A percentile compares a stretch with the other conserved stretches of the same genome.
phyloP scores from a whole-genome alignment of 139 green algal genomes.

The Chlorella sorokiniana region DNA sequence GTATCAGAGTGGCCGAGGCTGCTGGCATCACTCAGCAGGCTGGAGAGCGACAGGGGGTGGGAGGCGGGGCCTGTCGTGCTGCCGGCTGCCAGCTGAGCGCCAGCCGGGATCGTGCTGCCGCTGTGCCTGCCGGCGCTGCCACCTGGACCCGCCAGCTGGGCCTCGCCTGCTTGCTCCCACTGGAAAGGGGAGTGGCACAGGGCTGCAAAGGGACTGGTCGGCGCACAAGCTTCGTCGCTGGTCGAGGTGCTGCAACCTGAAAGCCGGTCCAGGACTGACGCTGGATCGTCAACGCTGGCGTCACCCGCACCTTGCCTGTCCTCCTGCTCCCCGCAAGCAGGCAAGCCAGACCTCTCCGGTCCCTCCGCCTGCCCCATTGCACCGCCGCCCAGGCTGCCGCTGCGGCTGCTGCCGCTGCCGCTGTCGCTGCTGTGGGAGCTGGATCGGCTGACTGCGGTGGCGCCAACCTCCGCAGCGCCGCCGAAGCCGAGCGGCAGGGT shows the following conservation, averaged over 20 bases:
- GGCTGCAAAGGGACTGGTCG: background rate
- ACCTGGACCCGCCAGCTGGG: no score
- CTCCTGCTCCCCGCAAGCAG: background rate
- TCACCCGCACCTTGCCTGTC: background rate
- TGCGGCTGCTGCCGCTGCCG: background rate
- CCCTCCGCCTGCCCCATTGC: no score
- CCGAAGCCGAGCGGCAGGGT: background rate
- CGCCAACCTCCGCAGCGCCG: no score
- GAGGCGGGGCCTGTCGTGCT: background rate
- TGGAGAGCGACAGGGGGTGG: background rate
- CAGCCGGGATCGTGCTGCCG: no score
- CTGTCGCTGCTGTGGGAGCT: no score
- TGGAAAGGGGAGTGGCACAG: background rate
- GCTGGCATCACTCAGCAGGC: slow-evolving; percentile 12
- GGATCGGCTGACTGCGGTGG: no score
- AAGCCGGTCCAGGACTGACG: background rate
- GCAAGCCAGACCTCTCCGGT: no score
- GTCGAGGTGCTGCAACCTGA: background rate
- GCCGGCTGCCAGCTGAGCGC: background rate
- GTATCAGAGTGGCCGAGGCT: no score
- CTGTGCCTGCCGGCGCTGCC: no score
- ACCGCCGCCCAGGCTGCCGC: no score
- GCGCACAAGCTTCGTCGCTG: background rate
- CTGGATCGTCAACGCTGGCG: background rate
- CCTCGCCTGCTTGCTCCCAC: no score